Evolutionary conservation across 2,329 filamentous ascomycete species (phyloP).

Genomic region (Lecanicillium sp.): DNA sequence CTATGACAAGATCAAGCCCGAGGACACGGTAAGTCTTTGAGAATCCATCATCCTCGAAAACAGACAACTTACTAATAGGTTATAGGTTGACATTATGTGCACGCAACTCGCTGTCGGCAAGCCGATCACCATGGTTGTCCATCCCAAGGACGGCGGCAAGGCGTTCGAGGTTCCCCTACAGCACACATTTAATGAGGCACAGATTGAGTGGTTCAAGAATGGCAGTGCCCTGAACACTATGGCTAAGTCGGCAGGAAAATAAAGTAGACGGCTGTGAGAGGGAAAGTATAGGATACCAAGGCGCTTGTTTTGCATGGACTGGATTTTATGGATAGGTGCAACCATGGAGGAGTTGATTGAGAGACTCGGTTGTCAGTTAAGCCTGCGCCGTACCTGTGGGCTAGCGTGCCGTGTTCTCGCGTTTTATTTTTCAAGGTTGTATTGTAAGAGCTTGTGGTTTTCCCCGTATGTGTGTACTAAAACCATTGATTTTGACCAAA

Average conservation of each 20-base stretch:
- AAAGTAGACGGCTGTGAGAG: constrained; percentile 10
- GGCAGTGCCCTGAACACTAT: constrained; percentile 97
- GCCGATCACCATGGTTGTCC: constrained; percentile 84
- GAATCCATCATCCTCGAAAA: not conserved
- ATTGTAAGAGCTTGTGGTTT: no score
- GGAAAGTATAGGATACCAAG: constrained; percentile 4
- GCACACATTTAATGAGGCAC: constrained; percentile 97
- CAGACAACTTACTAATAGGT: constrained; percentile 14
- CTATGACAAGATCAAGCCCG: constrained; percentile 92
- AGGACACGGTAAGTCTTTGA: constrained; percentile 59
- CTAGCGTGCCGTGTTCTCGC: no score
- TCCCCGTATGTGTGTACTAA: no score
- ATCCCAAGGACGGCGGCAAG: constrained; percentile 73
- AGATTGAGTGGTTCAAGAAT: constrained; percentile 99
- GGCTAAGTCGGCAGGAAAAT: constrained; percentile 56
- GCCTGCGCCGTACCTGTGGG: no score
- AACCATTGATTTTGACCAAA: no score
- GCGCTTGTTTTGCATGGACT: constrained; percentile 6
- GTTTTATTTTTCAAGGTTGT: no score
- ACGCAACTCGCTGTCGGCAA: constrained; percentile 88
- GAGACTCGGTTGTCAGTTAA: no score
- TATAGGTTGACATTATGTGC: constrained; percentile 70
- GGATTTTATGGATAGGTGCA: not conserved
- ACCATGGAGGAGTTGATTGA: constrained; percentile 4
- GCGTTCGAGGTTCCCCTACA: constrained; percentile 74